phyloP scores from a whole-genome alignment of 495 filamentous ascomycete genomes.

The Penicillium dipodomyicola region DNA sequence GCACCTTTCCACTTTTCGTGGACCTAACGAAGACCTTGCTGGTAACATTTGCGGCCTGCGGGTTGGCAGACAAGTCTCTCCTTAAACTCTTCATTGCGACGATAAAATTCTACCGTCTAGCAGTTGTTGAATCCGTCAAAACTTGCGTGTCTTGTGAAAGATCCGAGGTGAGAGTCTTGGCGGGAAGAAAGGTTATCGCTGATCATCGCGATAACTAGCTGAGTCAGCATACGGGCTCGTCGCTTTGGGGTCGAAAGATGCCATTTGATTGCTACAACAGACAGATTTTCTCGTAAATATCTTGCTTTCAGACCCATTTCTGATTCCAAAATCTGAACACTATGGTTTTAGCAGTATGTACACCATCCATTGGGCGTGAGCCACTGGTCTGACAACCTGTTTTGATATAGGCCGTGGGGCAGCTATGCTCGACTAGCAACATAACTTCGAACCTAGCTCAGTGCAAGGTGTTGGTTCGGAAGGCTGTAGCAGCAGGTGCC shows the following conservation, averaged over 20 bases:
- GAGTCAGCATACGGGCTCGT: constrained; percentile 20
- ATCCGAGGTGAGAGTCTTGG: constrained; percentile 24
- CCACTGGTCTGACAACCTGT: neutral
- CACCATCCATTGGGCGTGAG: neutral
- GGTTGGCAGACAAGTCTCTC: constrained; percentile 65
- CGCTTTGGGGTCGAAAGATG: constrained; percentile 4
- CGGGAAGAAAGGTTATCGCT: constrained; percentile 24
- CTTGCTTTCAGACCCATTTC: neutral
- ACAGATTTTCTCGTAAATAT: neutral
- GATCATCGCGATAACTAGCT: constrained; percentile 21
- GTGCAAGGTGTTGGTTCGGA: constrained; percentile 66
- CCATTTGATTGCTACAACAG: neutral
- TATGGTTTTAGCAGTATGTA: constrained; percentile 42
- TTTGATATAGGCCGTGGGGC: constrained; percentile 70
- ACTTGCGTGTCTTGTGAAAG: constrained; percentile 18
- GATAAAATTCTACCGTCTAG: constrained; percentile 18
- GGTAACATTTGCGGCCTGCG: constrained; percentile 70
- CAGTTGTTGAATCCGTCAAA: constrained; percentile 2
- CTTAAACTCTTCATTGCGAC: constrained; percentile 85
- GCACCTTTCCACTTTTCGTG: constrained; percentile 90
- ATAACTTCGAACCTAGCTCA: constrained; percentile 76
- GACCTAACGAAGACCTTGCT: constrained; percentile 94
- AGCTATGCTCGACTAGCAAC: constrained; percentile 79
- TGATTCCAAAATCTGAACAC: neutral
- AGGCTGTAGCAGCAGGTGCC: constrained; percentile 71